A percentile compares a stretch with the other conserved stretches of the same genome.
Conservation (phyloP, 495 filamentous ascomycete genomes). For the Echria macrotheca region DNA sequence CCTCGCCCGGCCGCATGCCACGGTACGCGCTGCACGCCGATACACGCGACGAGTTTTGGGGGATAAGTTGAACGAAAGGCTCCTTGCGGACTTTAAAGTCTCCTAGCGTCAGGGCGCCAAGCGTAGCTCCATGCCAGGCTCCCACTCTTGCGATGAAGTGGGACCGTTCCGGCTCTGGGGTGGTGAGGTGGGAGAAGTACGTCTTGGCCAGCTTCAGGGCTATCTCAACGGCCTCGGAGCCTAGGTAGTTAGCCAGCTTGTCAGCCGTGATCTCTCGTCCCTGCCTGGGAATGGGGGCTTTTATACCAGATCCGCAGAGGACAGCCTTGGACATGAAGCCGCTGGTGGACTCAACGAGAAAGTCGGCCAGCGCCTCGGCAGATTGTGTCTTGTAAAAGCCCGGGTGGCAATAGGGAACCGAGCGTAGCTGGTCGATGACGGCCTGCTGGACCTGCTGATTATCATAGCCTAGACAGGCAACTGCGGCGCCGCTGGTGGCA, state of each 20-base stretch:
- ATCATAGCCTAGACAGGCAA: conserved; percentile 40
- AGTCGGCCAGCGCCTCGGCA: conserved; percentile 27
- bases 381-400: conserved; percentile 26
- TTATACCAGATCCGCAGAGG: conserved; percentile 39
- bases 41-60: conserved; percentile 50
- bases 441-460: conserved; percentile 30
- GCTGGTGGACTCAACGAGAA: conserved; percentile 32
- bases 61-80: conserved; percentile 44
- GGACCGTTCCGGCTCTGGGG: conserved; percentile 23
- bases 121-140: conserved; percentile 64
- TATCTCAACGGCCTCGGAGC: conserved; percentile 18
- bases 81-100: conserved; percentile 54
- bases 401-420: conserved; percentile 30
- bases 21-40: conserved; percentile 52
- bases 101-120: conserved; percentile 54
- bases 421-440: conserved; percentile 30
- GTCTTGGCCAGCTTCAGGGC: conserved; percentile 55
- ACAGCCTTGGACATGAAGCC: conserved; percentile 32
- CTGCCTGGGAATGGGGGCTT: background rate
- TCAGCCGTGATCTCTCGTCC: too few relatives aligned
- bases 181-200: conserved; percentile 29
- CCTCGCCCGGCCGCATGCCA: conserved; percentile 18
- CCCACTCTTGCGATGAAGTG: conserved; percentile 57
- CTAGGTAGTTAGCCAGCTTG: too few relatives aligned
- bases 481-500: conserved; percentile 45